These are phyloP conservation scores for Leccinum truebloodii DNA, from an alignment of 768 basidiomycete genomes.

Conservation along the genomic window DNA sequence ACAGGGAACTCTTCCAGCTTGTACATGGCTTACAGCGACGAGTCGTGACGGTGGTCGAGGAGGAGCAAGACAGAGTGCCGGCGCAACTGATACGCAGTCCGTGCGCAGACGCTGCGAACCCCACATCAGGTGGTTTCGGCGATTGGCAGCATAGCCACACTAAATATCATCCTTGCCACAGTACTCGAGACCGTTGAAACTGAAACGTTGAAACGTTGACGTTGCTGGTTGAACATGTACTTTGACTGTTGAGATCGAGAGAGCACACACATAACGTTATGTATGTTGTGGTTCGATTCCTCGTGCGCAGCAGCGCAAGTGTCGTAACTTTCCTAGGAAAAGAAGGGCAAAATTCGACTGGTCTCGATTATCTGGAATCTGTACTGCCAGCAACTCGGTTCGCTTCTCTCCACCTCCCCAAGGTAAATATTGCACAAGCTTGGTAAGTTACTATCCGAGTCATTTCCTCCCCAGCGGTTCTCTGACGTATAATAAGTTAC, in stretches of 20 bases:
- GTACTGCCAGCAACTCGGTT: not conserved
- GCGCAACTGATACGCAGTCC: not conserved
- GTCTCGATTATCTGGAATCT: not conserved
- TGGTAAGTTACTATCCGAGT: not conserved
- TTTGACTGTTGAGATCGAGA: not conserved
- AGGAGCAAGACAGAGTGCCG: not conserved
- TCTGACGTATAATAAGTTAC: conserved; percentile 3
- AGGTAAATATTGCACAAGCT: not conserved
- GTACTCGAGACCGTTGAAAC: too few relatives aligned
- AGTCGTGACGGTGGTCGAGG: not conserved
- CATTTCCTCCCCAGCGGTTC: not conserved
- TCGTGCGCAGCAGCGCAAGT: not conserved
- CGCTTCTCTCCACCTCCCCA: not conserved
- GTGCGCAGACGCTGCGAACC: conserved; percentile 8
- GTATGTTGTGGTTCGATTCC: not conserved
- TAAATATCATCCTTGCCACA: not conserved
- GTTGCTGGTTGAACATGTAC: not conserved
- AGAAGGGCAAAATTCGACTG: not conserved
- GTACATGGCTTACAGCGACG: conserved; percentile 32
- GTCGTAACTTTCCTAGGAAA: not conserved
- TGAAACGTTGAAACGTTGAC: too few relatives aligned
- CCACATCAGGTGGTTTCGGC: conserved; percentile 14
- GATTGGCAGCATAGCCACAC: conserved; percentile 27
- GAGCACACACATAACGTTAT: not conserved
- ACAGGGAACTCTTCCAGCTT: conserved; percentile 58